Conservation (phyloP, 1,139 yeast genomes). For the Yamadazyma dendronema region DNA sequence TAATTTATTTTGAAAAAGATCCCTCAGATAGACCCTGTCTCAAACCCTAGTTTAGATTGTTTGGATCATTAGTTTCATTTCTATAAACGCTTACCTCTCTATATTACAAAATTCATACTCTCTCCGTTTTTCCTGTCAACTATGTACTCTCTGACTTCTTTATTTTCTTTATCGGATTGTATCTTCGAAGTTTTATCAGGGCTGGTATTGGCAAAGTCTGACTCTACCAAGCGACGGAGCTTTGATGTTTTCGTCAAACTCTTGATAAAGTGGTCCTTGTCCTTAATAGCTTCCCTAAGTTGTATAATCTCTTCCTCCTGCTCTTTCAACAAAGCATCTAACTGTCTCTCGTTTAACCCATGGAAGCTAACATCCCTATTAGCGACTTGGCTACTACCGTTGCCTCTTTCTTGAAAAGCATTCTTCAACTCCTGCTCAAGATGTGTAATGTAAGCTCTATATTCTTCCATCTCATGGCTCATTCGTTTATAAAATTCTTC, state of each 20-base stretch:
- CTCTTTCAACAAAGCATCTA: conserved; percentile 39
- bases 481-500: conserved; percentile 48
- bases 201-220: conserved; percentile 21
- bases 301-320: conserved; percentile 71
- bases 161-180: conserved; percentile 12
- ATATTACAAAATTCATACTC: conserved; percentile 15
- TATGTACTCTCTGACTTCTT: conserved; percentile 12
- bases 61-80: background rate
- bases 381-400: conserved; percentile 1
- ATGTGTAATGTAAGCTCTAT: conserved; percentile 59
- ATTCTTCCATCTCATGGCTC: conserved; percentile 56
- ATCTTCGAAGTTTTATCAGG: conserved; percentile 3
- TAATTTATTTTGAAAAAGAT: conserved; percentile 66
- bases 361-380: conserved; percentile 6
- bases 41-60: too few species aligned
- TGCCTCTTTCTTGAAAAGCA: conserved; percentile 19
- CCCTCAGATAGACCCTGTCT: conserved; percentile 52
- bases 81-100: conserved; percentile 2
- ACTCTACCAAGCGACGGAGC: conserved; percentile 47
- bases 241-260: conserved; percentile 65
- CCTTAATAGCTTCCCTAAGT: conserved; percentile 57
- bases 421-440: conserved; percentile 55
- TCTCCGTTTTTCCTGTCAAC: conserved; percentile 13
- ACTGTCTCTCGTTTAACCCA: conserved; percentile 15
- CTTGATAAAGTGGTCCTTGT: conserved; percentile 75